Base-by-base conservation (phyloP, 176 grass and related monocot species). In the Zizania latifolia region DNA sequence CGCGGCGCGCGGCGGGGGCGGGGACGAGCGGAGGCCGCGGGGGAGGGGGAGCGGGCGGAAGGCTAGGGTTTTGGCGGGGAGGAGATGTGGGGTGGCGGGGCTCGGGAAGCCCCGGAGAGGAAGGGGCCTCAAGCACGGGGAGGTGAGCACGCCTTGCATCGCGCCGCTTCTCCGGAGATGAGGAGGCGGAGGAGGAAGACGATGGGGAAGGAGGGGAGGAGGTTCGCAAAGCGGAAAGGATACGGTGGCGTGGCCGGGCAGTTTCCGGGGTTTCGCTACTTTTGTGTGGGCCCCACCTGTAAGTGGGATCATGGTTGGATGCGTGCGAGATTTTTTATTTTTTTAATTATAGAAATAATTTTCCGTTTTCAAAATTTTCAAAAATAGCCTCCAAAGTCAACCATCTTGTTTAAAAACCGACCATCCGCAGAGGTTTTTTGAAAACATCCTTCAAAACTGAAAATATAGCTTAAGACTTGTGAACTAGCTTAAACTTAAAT, bases 91-190 rank as follows among this genome's bases (percentile, higher is more conserved):
- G n/a, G 35, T 43, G 44, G 68, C 33, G 37, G 71, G 73, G 78
- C 51, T 60, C 19, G 71, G 68, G 50, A 77, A 16, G 13, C 68
- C 16, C 26, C 17, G 36, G 23, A 4, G 30, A 32, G 65, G 60
- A 29, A 64, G 78, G 30, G 82, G 51, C 26, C 68, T 40, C 13
- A 63, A 50, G 80, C 75, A 71, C 1, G 92, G 78, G 9, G 88
- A 65, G 59, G 80, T 68, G 30, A 86, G 70, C 6, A 81, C 9
- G 30, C 72, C 85, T 65, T 87, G 77, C 85, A 87, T 87, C 11
- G 10, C 71, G 62, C 29, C 62, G 37, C 37, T 21, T 71, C 17
- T 34, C 63, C 1, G 31, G 31, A 13, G 17, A 5, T 2, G 3
- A 5, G 26, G 17, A 21, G 35, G 38, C 12, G 2, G 41, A 46